phyloP scores from a whole-genome alignment of 2,329 filamentous ascomycete species.

The Thielaviopsis populi region DNA sequence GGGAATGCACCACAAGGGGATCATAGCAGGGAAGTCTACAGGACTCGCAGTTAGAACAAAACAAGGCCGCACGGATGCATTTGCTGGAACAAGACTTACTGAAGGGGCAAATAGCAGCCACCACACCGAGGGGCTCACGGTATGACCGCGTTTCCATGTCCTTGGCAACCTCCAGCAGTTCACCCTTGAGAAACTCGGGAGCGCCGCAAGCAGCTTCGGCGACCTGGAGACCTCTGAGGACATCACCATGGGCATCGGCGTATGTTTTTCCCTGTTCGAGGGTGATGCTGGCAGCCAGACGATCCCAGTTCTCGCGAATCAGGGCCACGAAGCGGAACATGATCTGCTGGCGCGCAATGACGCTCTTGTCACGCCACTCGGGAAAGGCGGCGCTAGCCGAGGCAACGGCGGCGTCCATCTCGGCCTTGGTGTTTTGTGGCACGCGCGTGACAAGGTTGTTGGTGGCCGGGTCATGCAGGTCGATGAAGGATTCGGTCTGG shows the following conservation, averaged over 20 bases:
- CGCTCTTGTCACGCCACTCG: conserved; percentile 55
- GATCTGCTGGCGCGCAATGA: conserved; percentile 64
- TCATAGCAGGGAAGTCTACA: conserved; percentile 82
- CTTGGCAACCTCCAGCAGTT: conserved; percentile 72
- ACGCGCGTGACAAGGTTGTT: conserved; percentile 75
- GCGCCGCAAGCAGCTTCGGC: conserved; percentile 71
- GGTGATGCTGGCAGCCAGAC: conserved; percentile 70
- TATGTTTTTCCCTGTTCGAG: conserved; percentile 83
- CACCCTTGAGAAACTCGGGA: conserved; percentile 67
- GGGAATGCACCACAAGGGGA: conserved; percentile 80
- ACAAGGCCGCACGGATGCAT: background rate
- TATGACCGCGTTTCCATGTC: conserved; percentile 83
- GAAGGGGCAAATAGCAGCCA: conserved; percentile 75
- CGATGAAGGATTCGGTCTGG: conserved; percentile 55
- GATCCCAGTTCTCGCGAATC: conserved; percentile 73
- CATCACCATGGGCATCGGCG: conserved; percentile 67
- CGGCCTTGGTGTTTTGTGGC: conserved; percentile 63
- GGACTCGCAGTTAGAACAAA: background rate
- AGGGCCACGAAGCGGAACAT: conserved; percentile 75
- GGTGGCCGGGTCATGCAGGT: conserved; percentile 68
- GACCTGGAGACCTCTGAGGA: conserved; percentile 68
- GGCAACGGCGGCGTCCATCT: conserved; percentile 59
- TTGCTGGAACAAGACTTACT: conserved; percentile 37
- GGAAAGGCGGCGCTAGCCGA: conserved; percentile 64
- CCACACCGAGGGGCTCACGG: conserved; percentile 65